Evolutionary conservation across 148 eudicot genomes (phyloP).

Genomic region (Fallopia convolvulus): DNA sequence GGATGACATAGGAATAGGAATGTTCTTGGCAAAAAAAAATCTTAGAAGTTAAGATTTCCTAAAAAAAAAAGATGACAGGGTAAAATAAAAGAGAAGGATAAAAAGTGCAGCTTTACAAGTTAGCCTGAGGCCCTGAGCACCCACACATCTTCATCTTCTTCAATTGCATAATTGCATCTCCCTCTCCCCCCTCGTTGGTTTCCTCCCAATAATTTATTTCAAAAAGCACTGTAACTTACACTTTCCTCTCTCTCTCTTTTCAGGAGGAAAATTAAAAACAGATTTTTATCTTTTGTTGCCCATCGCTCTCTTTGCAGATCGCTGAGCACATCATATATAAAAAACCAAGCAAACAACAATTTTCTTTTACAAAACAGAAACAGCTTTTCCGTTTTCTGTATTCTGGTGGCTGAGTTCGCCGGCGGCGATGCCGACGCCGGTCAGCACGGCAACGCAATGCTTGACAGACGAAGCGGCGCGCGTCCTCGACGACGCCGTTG

Average conservation of each 20-base stretch:
- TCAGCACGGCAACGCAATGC: conserved; percentile 69
- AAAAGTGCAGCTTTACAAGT: not conserved
- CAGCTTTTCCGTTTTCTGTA: not conserved
- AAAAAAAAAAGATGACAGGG: too few species aligned
- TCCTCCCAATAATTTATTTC: not conserved
- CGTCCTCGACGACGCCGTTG: conserved; percentile 71
- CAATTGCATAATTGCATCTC: not conserved
- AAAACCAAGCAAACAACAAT: not conserved
- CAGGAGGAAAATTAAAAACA: not conserved
- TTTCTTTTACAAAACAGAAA: not conserved
- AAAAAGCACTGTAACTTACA: not conserved
- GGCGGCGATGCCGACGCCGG: conserved; percentile 92
- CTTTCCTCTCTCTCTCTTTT: not conserved
- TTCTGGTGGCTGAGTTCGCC: not conserved
- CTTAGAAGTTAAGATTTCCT: too few species aligned
- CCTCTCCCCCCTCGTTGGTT: not conserved
- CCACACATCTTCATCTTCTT: not conserved
- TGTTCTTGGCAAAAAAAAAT: too few species aligned
- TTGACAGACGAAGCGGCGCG: conserved; percentile 64
- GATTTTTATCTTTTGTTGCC: not conserved
- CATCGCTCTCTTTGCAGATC: not conserved
- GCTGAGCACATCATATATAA: not conserved
- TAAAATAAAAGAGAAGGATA: too few species aligned
- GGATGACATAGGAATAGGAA: too few species aligned
- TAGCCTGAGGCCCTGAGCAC: not conserved